Evolutionary conservation across 2,329 filamentous ascomycete genomes (phyloP).

Genomic region (Cladosporium colombiae): DNA sequence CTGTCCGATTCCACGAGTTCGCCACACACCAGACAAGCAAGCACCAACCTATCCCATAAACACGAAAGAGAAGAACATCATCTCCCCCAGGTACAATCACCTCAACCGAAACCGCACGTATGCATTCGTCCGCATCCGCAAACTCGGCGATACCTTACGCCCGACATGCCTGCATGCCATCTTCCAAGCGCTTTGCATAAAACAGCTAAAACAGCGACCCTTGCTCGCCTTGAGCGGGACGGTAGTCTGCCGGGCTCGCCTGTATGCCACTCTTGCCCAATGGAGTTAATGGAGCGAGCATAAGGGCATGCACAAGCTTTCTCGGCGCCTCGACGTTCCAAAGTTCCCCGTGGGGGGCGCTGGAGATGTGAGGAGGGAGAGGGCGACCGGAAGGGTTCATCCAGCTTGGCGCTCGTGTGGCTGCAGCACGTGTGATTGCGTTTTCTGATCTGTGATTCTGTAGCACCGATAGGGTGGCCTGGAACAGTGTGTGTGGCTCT

Average conservation of each 20-base stretch:
- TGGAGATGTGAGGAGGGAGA: not conserved
- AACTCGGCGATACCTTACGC: not conserved
- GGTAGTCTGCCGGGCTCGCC: not conserved
- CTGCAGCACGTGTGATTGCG: slow-evolving; percentile 2
- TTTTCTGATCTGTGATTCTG: not conserved
- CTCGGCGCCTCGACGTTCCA: not conserved
- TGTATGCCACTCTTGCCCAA: not conserved
- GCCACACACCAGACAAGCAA: not conserved
- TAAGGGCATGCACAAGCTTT: slow-evolving; percentile 1
- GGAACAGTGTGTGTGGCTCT: not conserved
- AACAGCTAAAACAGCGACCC: not conserved
- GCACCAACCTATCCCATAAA: not conserved
- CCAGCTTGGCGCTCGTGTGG: slow-evolving; percentile 1
- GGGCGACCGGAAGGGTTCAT: not conserved
- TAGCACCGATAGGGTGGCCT: not conserved
- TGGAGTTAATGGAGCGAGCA: not conserved
- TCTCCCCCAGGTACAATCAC: not conserved
- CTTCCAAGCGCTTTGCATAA: not conserved
- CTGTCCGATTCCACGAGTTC: not conserved
- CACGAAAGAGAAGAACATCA: not conserved
- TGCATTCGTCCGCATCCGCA: not conserved
- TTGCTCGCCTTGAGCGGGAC: no score
- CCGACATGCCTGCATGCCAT: not conserved
- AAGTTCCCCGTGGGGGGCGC: not conserved
- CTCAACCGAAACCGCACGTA: no score